phyloP scores from a whole-genome alignment of 2,329 filamentous ascomycete species.

The Fusarium sp. region DNA sequence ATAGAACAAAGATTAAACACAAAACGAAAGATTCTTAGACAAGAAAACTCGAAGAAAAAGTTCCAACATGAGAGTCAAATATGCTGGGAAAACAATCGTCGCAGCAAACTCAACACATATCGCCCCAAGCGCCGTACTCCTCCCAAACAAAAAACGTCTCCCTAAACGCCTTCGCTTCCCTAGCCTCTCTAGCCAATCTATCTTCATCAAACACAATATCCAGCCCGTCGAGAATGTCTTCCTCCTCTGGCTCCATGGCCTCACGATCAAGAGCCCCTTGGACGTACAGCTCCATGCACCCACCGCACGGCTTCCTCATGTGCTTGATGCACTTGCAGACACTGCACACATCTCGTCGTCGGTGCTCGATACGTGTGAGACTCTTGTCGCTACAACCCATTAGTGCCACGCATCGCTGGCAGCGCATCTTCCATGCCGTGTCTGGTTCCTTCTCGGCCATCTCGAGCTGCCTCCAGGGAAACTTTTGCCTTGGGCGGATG shows the following conservation, averaged over 20 bases:
- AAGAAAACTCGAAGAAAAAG: neutral
- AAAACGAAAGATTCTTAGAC: too few species aligned
- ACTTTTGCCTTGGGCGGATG: constrained; percentile 5
- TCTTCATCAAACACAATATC: neutral
- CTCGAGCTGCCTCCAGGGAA: neutral
- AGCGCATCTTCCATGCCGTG: constrained; percentile 29
- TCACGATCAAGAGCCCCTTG: constrained; percentile 12
- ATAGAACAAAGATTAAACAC: neutral
- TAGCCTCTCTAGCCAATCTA: neutral
- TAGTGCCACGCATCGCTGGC: constrained; percentile 10
- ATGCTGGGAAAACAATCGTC: neutral
- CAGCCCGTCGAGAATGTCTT: constrained; percentile 2
- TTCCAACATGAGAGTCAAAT: neutral
- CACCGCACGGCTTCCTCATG: constrained; percentile 12
- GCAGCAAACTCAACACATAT: neutral
- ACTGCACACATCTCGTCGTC: constrained; percentile 18
- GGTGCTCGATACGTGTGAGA: constrained; percentile 9
- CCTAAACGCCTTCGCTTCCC: neutral
- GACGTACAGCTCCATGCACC: constrained; percentile 31
- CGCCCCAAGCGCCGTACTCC: neutral
- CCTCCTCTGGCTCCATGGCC: neutral
- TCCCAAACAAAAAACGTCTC: neutral
- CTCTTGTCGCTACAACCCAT: constrained; percentile 6
- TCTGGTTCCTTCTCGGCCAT: neutral
- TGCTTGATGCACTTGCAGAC: constrained; percentile 28